These are phyloP conservation scores for Eragrostis nindensis DNA, from an alignment of 176 grass and related monocot species.

Conservation along the genomic window DNA sequence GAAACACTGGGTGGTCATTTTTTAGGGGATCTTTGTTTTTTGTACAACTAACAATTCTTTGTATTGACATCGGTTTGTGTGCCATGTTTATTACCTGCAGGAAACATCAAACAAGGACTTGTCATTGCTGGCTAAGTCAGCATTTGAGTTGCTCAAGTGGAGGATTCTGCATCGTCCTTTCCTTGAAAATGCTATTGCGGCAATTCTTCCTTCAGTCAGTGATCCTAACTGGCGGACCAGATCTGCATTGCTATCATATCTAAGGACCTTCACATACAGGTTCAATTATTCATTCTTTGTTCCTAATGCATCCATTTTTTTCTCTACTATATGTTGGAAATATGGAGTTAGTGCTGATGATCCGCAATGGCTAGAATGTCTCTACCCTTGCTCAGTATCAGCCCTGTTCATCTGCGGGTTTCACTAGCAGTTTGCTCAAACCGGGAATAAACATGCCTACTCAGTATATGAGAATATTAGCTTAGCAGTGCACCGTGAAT, in stretches of 20 bases:
- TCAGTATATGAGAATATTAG: neutral
- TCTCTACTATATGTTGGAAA: neutral
- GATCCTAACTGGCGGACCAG: constrained; percentile 92
- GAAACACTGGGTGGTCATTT: neutral
- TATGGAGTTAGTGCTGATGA: no score
- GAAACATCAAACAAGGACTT: constrained; percentile 98
- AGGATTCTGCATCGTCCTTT: constrained; percentile 65
- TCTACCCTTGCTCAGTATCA: constrained; percentile 9
- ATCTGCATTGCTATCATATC: constrained; percentile 82
- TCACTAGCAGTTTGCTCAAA: no score
- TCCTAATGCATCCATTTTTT: constrained; percentile 6
- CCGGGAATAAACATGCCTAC: neutral
- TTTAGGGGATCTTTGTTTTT: neutral
- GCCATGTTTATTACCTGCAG: constrained; percentile 42
- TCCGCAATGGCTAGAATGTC: neutral
- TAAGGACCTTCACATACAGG: constrained; percentile 94
- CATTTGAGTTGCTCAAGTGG: constrained; percentile 95
- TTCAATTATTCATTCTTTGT: constrained; percentile 35
- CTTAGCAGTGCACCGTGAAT: neutral
- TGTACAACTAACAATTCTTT: neutral
- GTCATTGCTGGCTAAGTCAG: constrained; percentile 83
- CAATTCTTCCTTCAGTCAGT: constrained; percentile 73
- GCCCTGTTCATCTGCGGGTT: no score
- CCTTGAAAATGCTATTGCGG: constrained; percentile 73
- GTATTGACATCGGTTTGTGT: neutral